phyloP scores from a whole-genome alignment of 352 stramenopile species.

The Stramenopiles sp. region DNA sequence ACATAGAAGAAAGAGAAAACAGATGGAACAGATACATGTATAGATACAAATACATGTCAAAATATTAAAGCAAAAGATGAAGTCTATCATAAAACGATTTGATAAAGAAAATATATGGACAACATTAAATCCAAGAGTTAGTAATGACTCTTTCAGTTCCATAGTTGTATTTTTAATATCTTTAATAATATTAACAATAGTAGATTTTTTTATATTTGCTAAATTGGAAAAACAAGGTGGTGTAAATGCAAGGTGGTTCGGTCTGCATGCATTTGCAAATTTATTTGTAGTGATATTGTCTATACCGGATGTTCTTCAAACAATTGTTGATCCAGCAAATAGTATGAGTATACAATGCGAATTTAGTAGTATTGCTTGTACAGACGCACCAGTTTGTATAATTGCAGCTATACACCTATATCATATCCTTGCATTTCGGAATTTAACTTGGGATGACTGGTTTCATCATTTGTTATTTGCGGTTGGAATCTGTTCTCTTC shows the following conservation, averaged over 20 bases:
- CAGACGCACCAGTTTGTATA: neutral
- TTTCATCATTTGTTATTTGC: neutral
- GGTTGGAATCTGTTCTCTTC: neutral
- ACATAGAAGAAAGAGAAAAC: no score
- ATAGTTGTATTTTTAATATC: neutral
- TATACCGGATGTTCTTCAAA: neutral
- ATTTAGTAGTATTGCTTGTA: neutral
- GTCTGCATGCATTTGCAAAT: neutral
- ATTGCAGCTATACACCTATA: conserved; percentile 1
- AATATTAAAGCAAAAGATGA: no score
- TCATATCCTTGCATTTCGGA: neutral
- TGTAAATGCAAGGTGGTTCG: neutral
- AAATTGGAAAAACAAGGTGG: neutral
- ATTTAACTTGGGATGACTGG: neutral
- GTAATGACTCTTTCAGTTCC: neutral
- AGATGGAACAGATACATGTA: no score
- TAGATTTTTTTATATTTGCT: neutral
- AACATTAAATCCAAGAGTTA: neutral
- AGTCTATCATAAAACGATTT: no score
- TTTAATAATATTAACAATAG: neutral
- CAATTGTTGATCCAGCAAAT: neutral
- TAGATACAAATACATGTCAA: no score
- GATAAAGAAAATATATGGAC: no score
- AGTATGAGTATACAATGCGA: neutral
- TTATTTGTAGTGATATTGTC: neutral